Percentiles rank a stretch among this genome's conserved stretches.
Evolutionary conservation across 1,284 basidiomycete species (phyloP).

Genomic region (Ustilago xerochloae): DNA sequence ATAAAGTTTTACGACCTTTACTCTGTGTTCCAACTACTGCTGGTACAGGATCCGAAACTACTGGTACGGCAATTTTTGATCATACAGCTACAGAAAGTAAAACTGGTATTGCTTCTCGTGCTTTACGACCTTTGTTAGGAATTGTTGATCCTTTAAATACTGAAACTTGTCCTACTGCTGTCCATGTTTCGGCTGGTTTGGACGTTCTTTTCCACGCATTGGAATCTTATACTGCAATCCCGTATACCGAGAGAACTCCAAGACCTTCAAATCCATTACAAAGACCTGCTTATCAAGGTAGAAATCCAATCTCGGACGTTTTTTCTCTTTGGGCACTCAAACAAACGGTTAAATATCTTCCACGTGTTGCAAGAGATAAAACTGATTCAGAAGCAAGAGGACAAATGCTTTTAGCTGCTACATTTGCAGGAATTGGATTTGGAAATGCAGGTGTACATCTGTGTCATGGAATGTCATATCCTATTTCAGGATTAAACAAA

Average conservation of each 20-base stretch:
- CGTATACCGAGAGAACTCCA: slow-evolving; percentile 85
- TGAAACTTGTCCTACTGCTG: slow-evolving; percentile 76
- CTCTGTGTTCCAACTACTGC: slow-evolving; percentile 96
- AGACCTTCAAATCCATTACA: slow-evolving; percentile 89
- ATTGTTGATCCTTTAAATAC: slow-evolving; percentile 87
- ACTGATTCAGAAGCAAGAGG: slow-evolving; percentile 82
- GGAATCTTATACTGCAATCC: slow-evolving; percentile 74
- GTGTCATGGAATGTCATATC: slow-evolving; percentile 62
- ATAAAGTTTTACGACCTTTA: slow-evolving; percentile 80
- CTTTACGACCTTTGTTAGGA: slow-evolving; percentile 88
- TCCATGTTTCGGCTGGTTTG: slow-evolving; percentile 90
- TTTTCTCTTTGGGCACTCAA: slow-evolving; percentile 94
- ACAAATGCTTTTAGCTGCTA: slow-evolving; percentile 81
- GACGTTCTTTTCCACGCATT: slow-evolving; percentile 92
- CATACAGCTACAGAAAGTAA: slow-evolving; percentile 80
- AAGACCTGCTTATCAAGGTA: slow-evolving; percentile 91
- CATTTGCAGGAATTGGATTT: slow-evolving; percentile 87
- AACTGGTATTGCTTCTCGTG: slow-evolving; percentile 92
- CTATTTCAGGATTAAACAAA: slow-evolving; percentile 82
- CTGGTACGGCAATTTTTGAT: slow-evolving; percentile 96
- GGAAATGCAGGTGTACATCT: slow-evolving; percentile 84
- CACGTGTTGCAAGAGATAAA: slow-evolving; percentile 82
- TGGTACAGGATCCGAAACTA: slow-evolving; percentile 87
- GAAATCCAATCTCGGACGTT: slow-evolving; percentile 93
- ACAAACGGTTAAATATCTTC: slow-evolving; percentile 89